Conservation (phyloP, 2,329 filamentous ascomycete species). For the Domatiomyces globalis region DNA sequence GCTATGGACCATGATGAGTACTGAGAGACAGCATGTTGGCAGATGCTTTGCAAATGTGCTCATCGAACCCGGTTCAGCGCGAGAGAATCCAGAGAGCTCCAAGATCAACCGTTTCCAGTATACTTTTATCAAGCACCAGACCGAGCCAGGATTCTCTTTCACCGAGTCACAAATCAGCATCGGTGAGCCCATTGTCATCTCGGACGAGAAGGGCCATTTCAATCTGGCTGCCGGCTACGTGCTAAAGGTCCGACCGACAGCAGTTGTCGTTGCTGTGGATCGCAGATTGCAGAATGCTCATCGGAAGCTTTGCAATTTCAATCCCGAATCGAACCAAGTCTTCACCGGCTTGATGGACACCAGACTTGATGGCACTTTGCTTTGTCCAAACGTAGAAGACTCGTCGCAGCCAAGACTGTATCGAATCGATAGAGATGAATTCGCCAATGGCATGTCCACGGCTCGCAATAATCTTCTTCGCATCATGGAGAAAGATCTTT, state of each 20-base stretch:
- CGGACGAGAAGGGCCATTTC: conserved; percentile 89
- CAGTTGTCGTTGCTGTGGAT: conserved; percentile 81
- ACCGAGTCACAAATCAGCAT: conserved; percentile 74
- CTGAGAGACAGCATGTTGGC: conserved; percentile 72
- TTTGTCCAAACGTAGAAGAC: conserved; percentile 9
- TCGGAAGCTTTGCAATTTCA: conserved; percentile 59
- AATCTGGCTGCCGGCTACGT: conserved; percentile 87
- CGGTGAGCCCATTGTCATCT: conserved; percentile 90
- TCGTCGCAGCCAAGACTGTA: conserved; percentile 42
- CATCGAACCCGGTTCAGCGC: conserved; percentile 61
- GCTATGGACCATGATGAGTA: conserved; percentile 89
- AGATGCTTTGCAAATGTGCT: conserved; percentile 81
- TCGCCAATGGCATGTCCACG: conserved; percentile 92
- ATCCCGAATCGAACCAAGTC: conserved; percentile 62
- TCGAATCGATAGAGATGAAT: conserved; percentile 91
- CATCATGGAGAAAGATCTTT: conserved; percentile 68
- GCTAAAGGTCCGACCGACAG: conserved; percentile 56
- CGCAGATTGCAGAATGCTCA: conserved; percentile 76
- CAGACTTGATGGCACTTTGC: conserved; percentile 1
- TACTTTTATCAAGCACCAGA: conserved; percentile 59
- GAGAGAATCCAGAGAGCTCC: conserved; percentile 52
- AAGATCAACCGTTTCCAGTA: conserved; percentile 91
- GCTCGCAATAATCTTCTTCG: conserved; percentile 88
- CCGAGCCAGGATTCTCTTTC: conserved; percentile 58
- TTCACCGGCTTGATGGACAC: conserved; percentile 82